Conservation (phyloP, 2,329 filamentous ascomycete species). For the Xylaria sp. region DNA sequence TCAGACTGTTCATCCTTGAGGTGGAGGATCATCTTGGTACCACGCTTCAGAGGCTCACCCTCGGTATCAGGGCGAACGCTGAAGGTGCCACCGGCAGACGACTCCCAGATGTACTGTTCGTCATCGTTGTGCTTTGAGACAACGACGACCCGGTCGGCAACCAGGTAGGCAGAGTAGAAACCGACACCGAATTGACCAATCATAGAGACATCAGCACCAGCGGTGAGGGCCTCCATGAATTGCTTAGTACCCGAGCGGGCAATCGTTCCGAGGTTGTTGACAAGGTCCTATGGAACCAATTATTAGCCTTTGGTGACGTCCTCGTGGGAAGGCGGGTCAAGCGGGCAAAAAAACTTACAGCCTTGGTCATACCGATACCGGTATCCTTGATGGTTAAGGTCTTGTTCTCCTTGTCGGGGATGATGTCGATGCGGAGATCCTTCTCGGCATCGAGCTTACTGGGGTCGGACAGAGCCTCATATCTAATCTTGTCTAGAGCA, state of each 20-base stretch:
- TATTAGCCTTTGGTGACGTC: conserved; percentile 52
- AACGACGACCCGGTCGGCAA: conserved; percentile 95
- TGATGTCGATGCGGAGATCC: conserved; percentile 99
- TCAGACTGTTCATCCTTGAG: conserved; percentile 99
- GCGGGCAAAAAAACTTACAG: conserved; percentile 71
- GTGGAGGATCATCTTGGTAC: conserved; percentile 98
- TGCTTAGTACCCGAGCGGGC: conserved; percentile 99
- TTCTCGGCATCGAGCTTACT: conserved; percentile 97
- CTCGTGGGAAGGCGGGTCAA: not conserved
- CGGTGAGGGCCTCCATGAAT: conserved; percentile 99
- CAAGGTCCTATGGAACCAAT: conserved; percentile 76
- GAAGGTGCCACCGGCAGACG: conserved; percentile 96
- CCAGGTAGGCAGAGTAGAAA: conserved; percentile 99
- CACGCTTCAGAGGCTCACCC: conserved; percentile 89
- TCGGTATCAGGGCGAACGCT: conserved; percentile 90
- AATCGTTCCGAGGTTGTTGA: conserved; percentile 99
- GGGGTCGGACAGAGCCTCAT: conserved; percentile 96
- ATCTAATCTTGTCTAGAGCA: conserved; percentile 99
- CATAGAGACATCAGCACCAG: conserved; percentile 99
- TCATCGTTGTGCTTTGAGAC: conserved; percentile 99
- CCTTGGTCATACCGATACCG: conserved; percentile 99
- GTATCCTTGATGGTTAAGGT: conserved; percentile 97
- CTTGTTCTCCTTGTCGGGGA: conserved; percentile 97
- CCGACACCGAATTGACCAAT: conserved; percentile 99
- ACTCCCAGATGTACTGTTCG: conserved; percentile 99